Base-by-base conservation (phyloP, 495 filamentous ascomycete genomes). In the Xeromyces bisporus region DNA sequence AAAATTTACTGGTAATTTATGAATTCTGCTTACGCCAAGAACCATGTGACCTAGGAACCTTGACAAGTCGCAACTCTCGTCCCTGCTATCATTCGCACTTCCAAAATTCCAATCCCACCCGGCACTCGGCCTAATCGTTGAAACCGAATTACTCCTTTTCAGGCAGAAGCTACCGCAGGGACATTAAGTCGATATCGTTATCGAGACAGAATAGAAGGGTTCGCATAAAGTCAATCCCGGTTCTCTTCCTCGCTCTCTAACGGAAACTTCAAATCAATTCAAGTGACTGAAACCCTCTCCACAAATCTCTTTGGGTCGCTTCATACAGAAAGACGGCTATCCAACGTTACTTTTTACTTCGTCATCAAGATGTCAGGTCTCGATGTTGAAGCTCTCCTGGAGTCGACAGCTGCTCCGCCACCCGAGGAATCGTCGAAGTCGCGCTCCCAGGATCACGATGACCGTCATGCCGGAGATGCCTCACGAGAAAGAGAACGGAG, bases 341-440 rank as follows among this genome's bases (percentile, higher is more conserved):
- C 39, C 29, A 29, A 18, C 31, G 40, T 34, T 38, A n/a, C n/a
- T n/a, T n/a, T n/a, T n/a, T n/a, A n/a, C n/a, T 33, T 23, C 31
- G 33, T 21, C 29, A 35, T 31, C 43, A 60, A 44, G 29, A 93
- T 93, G 85, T 87, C 85, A 51, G 77, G 77, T 57, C 67, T 91
- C 48, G 82, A 92, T 53, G 82, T 93, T 44, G 85, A 93, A 69
- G 85, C 85, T 44, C 75, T 93, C 37, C 71, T 93, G 45, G 86
- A 93, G 60, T 82, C 80, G 20, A 85, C 85, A 42, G 85, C 85
- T 24, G 75, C 68, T 41, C 60, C 58, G 21, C 39, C 55, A 7
- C 60, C 65, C 28, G 71, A 73, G 40, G 58, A 71, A 25, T 50
- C 66, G 28, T 47, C 58, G 33, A 61, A 60, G 31, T 50, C 64